Percentiles rank a stretch among this genome's conserved stretches.
These are phyloP conservation scores for Leccinum incarnatum DNA, from an alignment of 768 basidiomycete genomes.

Conservation along the genomic window DNA sequence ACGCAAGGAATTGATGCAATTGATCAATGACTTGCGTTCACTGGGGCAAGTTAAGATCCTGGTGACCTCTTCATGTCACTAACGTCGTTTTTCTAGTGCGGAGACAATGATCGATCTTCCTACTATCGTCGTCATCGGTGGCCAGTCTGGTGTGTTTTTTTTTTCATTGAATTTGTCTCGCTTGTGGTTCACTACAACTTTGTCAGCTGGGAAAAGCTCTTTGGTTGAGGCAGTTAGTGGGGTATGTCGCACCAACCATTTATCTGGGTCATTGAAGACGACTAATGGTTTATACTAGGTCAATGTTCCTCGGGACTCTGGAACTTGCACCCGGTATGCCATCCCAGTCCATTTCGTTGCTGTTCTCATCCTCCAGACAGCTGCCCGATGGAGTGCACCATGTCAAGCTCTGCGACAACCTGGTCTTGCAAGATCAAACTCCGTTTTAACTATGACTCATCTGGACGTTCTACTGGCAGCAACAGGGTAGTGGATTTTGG, in stretches of 20 bases:
- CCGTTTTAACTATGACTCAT: constrained; percentile 31
- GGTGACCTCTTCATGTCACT: background rate
- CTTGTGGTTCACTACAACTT: background rate
- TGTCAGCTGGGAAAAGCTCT: constrained; percentile 56
- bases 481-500: constrained; percentile 28
- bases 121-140: constrained; percentile 54
- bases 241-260: constrained; percentile 30
- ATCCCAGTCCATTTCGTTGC: background rate
- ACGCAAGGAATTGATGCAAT: constrained; percentile 38
- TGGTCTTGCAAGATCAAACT: constrained; percentile 49
- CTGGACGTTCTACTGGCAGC: constrained; percentile 22
- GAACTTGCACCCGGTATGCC: constrained; percentile 55
- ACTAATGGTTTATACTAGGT: constrained; percentile 37
- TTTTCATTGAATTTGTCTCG: background rate
- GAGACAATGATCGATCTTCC: constrained; percentile 43
- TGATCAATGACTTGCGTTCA: constrained; percentile 37
- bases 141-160: constrained; percentile 46
- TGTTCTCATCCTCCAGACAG: constrained; percentile 25
- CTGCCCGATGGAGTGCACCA: constrained; percentile 53
- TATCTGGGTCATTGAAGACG: background rate
- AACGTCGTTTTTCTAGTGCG: constrained; percentile 31
- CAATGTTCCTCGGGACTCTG: constrained; percentile 58
- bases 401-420: constrained; percentile 37
- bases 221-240: constrained; percentile 57
- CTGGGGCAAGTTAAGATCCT: constrained; percentile 35